Conservation (phyloP, 148 eudicot species). For the Chenopodium berlandieri region DNA sequence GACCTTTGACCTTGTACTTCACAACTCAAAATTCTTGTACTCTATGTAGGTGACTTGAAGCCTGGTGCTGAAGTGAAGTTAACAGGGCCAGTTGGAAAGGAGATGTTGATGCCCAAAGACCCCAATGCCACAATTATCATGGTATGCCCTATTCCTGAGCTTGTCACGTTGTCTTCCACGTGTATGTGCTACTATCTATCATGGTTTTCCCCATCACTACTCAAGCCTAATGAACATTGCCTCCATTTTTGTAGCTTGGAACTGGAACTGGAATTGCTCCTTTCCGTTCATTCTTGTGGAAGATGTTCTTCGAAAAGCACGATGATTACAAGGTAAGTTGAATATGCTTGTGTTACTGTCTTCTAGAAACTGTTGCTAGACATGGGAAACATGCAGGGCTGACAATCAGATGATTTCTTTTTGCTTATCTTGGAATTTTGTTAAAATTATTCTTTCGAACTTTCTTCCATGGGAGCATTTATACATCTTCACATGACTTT, state of each 20-base stretch:
- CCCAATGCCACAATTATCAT: slow-evolving; percentile 86
- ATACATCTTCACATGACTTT: neutral
- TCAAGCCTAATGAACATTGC: slow-evolving; percentile 6
- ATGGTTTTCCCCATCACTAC: neutral
- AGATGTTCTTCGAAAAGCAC: slow-evolving; percentile 95
- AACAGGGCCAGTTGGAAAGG: slow-evolving; percentile 99
- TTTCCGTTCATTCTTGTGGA: slow-evolving; percentile 97
- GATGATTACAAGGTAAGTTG: slow-evolving; percentile 79
- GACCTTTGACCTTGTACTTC: neutral
- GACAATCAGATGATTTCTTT: neutral
- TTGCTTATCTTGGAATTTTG: neutral
- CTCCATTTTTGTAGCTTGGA: slow-evolving; percentile 61
- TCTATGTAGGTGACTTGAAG: slow-evolving; percentile 81
- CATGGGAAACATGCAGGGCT: too few relatives aligned
- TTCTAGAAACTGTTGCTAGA: neutral
- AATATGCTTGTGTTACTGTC: neutral
- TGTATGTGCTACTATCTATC: neutral
- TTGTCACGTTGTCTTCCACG: neutral
- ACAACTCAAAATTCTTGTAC: neutral
- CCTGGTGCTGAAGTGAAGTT: slow-evolving; percentile 81
- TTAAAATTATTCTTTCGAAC: neutral
- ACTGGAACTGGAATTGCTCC: slow-evolving; percentile 99
- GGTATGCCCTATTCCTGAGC: slow-evolving; percentile 36
- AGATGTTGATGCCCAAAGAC: slow-evolving; percentile 99
- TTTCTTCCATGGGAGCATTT: neutral